Conservation (phyloP, 257 asterid genomes). For the Solanum neorickii region DNA sequence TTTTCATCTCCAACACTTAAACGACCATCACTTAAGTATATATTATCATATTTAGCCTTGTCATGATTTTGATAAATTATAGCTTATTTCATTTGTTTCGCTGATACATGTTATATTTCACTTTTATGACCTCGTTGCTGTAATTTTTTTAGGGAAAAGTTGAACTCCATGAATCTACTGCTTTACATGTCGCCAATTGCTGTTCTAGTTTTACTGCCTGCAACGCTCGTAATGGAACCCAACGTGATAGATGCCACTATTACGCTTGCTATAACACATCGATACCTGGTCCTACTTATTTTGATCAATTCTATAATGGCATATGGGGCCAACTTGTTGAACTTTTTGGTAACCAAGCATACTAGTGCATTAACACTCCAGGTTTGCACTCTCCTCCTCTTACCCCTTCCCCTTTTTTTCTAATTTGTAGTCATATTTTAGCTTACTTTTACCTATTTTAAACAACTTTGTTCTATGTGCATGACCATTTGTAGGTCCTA, state of each 20-base stretch:
- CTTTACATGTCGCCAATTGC: slow-evolving; percentile 34
- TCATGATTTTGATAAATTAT: background rate
- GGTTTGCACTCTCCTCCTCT: slow-evolving; percentile 4
- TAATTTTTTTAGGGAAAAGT: slow-evolving; percentile 9
- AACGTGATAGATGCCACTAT: slow-evolving; percentile 20
- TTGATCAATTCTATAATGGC: slow-evolving; percentile 27
- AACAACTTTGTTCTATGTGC: background rate
- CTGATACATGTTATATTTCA: background rate
- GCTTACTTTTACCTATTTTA: background rate
- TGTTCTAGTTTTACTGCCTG: slow-evolving; percentile 22
- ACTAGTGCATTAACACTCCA: slow-evolving; percentile 33
- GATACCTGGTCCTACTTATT: slow-evolving; percentile 12
- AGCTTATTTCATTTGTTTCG: background rate
- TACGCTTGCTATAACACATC: slow-evolving; percentile 16
- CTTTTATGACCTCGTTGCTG: background rate
- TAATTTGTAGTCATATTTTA: background rate
- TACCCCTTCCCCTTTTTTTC: background rate
- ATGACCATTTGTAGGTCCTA: slow-evolving; percentile 3
- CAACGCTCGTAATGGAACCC: slow-evolving; percentile 25
- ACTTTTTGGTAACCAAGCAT: slow-evolving; percentile 29
- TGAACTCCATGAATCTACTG: slow-evolving; percentile 30
- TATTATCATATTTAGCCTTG: background rate
- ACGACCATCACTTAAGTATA: background rate
- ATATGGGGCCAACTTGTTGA: slow-evolving; percentile 22
- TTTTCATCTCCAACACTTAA: background rate